A percentile compares a stretch with the other conserved stretches of the same genome.
Conservation (phyloP, 257 asterid species). For the Rauvolfia tetraphylla region DNA sequence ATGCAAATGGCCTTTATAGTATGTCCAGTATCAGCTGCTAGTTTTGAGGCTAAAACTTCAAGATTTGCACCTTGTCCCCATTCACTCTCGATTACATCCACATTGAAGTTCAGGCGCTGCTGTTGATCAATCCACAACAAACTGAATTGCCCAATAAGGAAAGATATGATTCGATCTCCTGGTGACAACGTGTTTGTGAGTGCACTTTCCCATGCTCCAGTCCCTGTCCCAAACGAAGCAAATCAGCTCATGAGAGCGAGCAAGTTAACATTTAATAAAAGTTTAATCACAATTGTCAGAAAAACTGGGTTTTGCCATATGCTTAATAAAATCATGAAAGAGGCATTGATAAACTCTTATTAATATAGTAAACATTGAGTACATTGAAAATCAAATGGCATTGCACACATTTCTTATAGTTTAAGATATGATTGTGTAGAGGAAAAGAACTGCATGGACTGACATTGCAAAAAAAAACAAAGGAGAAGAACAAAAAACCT, state of each 20-base stretch:
- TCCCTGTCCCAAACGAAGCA: too few relatives aligned
- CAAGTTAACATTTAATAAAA: background rate
- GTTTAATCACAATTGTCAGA: background rate
- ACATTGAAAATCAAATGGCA: too few relatives aligned
- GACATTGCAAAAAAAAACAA: too few relatives aligned
- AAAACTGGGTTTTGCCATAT: background rate
- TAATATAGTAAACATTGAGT: too few relatives aligned
- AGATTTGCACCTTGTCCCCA: constrained; percentile 97
- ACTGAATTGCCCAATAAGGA: constrained; percentile 95
- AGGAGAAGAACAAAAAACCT: too few relatives aligned
- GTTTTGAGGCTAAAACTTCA: constrained; percentile 66
- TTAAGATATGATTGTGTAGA: too few relatives aligned
- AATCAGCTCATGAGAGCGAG: background rate
- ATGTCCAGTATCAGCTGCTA: constrained; percentile 67
- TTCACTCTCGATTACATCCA: constrained; percentile 91
- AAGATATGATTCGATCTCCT: constrained; percentile 77
- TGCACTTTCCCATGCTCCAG: constrained; percentile 99
- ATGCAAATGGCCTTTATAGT: constrained; percentile 95
- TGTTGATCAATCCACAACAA: constrained; percentile 99
- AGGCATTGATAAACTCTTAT: background rate
- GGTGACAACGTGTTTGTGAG: constrained; percentile 95
- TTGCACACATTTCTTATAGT: too few relatives aligned
- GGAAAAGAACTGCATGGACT: too few relatives aligned
- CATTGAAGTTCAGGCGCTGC: constrained; percentile 83
- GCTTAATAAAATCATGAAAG: background rate